Evolutionary conservation across 257 asterid species (phyloP).

Genomic region (Gentiana macrophylla): DNA sequence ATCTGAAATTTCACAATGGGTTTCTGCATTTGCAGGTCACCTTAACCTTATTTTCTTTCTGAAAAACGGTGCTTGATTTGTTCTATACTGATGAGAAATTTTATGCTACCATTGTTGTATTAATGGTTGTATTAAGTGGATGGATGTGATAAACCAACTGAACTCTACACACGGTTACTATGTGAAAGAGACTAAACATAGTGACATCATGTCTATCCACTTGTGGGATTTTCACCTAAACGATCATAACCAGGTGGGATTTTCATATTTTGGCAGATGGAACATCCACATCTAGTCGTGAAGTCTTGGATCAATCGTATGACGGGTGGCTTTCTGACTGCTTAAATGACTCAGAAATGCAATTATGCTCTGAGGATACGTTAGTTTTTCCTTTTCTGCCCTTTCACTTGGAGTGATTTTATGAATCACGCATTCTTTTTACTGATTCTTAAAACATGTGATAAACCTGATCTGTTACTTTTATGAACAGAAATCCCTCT

Average conservation of each 20-base stretch:
- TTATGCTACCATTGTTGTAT: no score
- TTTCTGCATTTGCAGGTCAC: conserved; percentile 55
- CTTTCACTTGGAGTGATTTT: neutral
- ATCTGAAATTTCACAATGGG: conserved; percentile 56
- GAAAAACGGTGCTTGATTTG: neutral
- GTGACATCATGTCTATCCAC: no score
- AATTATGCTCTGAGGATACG: conserved; percentile 9
- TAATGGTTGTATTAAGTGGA: no score
- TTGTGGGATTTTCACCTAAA: no score
- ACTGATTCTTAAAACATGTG: no score
- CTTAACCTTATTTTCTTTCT: neutral
- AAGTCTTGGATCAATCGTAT: conserved; percentile 25
- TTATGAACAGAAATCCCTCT: neutral
- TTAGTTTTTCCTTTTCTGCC: conserved; percentile 7
- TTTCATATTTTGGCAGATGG: conserved; percentile 15
- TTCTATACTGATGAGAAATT: no score
- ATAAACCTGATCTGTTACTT: neutral
- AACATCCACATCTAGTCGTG: conserved; percentile 15
- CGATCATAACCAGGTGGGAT: neutral
- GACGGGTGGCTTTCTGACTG: conserved; percentile 31
- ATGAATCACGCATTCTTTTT: no score
- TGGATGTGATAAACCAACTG: no score
- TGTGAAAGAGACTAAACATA: no score
- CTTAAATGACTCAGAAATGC: conserved; percentile 19
- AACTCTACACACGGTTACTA: no score